phyloP scores from a whole-genome alignment of 345 rosid species.

The Linum trigynum region DNA sequence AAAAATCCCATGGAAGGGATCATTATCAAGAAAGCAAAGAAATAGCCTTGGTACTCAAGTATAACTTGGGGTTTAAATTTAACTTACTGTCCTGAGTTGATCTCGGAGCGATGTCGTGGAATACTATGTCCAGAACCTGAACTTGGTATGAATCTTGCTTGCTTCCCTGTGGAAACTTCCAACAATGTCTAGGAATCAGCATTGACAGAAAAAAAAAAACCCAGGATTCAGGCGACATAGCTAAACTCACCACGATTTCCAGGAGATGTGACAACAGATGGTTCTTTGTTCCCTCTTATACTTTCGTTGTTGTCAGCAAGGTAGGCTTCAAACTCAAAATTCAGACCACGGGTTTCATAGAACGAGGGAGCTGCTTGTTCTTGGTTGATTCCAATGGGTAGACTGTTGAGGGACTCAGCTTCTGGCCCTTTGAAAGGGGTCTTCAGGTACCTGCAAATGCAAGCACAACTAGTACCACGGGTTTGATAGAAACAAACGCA shows the following conservation, averaged over 20 bases:
- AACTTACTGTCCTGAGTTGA: slow-evolving; percentile 34
- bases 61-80: neutral
- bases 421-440: slow-evolving; percentile 74
- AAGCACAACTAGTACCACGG: neutral
- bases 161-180: slow-evolving; percentile 34
- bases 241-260: slow-evolving; percentile 43
- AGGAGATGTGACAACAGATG: slow-evolving; percentile 32
- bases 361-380: neutral
- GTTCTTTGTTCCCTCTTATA: slow-evolving; percentile 18
- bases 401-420: slow-evolving; percentile 16
- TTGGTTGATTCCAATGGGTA: neutral
- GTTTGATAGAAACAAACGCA: neutral
- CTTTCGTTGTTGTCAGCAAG: slow-evolving; percentile 16
- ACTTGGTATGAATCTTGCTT: slow-evolving; percentile 53
- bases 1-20: neutral
- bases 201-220: neutral
- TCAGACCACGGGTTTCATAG: neutral
- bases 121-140: slow-evolving; percentile 48
- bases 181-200: neutral
- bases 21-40: neutral
- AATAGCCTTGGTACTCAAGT: neutral
- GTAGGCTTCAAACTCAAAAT: slow-evolving; percentile 28
- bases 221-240: neutral
- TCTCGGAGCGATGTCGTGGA: slow-evolving; percentile 20
- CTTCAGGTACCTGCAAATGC: slow-evolving; percentile 57